Evolutionary conservation across 371 early-diverging fungal genomes (phyloP), one percentile per base, ranked within the genome.

Genomic region (Mitosporidium daphniae): DNA sequence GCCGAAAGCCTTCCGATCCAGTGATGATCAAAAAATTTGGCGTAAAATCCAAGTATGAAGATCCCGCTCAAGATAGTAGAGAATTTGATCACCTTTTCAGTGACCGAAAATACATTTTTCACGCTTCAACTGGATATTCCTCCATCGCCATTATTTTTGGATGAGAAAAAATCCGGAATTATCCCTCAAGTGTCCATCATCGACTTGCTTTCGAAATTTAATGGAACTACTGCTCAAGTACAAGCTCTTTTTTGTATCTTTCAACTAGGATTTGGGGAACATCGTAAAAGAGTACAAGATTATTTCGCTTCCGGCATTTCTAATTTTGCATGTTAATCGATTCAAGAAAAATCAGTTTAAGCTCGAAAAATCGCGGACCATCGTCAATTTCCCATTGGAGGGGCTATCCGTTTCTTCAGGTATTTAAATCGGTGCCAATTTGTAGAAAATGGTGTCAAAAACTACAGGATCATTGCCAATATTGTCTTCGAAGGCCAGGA

Each of bases 121-220:
- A 57, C 73, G 23, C 45, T 91, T 25, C 58, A 69, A 0, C 39
- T 91, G 29, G 86, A 91, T 31, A 42, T 84, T 14, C 91, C 86
- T 5, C 70, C 72, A 4, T 58, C 68, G 12, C 91, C 86, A 1
- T 44, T 91, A 17, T 86, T 75, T 39, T 59, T 63, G 21, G 75
- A 73, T 37, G 75, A 74, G 23, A 37, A 51, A 3, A 73, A 75
- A 30, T 58, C 60, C 23, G 69, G 65, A 21, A 67, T 72, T 31
- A 71, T 86, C 31, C 91, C 91, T 7, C 91, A 91, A 36, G 59
- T 59, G n/a, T n/a, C n/a, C n/a, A n/a, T n/a, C n/a, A n/a, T n/a
- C n/a, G n/a, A n/a, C n/a, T n/a, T n/a, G n/a, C n/a, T n/a, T n/a
- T n/a, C n/a, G n/a, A n/a, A n/a, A n/a, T n/a, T n/a, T n/a, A n/a